Percentiles rank a stretch among this genome's conserved stretches.
These are phyloP conservation scores for Chlamydomonas reinhardtii DNA, from an alignment of 163 green algal species.

Conservation along the genomic window DNA sequence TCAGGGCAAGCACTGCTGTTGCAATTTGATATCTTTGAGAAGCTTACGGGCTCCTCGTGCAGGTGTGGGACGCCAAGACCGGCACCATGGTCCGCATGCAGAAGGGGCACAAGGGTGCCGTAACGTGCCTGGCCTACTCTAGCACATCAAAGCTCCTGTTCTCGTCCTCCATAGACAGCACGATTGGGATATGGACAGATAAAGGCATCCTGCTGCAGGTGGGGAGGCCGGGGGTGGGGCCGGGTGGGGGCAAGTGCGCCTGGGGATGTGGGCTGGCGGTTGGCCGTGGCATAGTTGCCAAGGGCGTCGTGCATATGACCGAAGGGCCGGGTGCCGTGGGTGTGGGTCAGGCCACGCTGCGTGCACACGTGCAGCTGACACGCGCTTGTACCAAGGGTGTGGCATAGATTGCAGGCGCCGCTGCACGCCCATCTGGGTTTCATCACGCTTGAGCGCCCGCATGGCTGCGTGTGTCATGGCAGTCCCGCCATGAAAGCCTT, in stretches of 20 bases:
- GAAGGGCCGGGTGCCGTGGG: no score
- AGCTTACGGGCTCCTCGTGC: not conserved
- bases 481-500: no score
- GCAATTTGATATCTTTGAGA: not conserved
- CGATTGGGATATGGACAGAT: constrained; percentile 77
- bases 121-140: constrained; percentile 75
- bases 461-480: no score
- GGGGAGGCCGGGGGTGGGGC: not conserved
- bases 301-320: no score
- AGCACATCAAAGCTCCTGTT: constrained; percentile 71
- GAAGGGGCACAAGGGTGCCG: constrained; percentile 75
- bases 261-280: not conserved
- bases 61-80: constrained; percentile 76
- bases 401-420: no score
- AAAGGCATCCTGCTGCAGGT: constrained; percentile 75
- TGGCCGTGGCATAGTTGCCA: no score
- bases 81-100: constrained; percentile 70
- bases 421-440: no score
- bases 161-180: constrained; percentile 78
- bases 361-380: no score
- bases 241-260: not conserved
- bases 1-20: constrained; percentile 62
- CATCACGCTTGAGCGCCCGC: no score
- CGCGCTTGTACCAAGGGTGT: no score
- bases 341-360: no score